Base-by-base conservation (phyloP, 495 filamentous ascomycete species). In the Pyrenula aspistea region DNA sequence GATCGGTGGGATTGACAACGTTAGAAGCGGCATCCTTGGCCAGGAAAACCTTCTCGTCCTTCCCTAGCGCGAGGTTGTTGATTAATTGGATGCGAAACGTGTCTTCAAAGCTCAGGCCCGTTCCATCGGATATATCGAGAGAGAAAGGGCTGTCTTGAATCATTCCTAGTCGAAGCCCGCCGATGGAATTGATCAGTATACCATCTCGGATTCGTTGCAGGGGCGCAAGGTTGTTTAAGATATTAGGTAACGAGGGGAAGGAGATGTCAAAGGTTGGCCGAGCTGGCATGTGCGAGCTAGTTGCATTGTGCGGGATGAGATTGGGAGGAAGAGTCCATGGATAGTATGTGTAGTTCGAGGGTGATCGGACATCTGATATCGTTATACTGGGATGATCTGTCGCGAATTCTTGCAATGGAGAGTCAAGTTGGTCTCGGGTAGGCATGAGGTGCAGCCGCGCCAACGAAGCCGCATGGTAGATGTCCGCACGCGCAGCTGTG, bases 391-490 rank as follows among this genome's bases (percentile, higher is more conserved):
- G 76, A 61, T 81, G 75, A 56, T 80, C 71, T 50, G 62, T 61
- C 31, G 72, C 76, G 63, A 75, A 69, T 56, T 78, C 72, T 54
- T 79, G 58, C 25, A 81, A 71, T 19, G 82, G 73, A 3, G 82
- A 82, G 56, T 79, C 75, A 42, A 75, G 60, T 23, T 64, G 67
- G 3, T 74, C 73, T 59, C 70, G 67, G 55, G 65, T 83, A 2
- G 85, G 87, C 57, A 90, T 81, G 23, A 85, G 73, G 65, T 96
- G 86, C 49, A 96, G 73, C 2, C 90, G 83, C 22, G 90, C 86
- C 56, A 98, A 77, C 55, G 83, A 87, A 11, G 93, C 88, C 2
- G 94, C 92, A 64, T 96, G 91, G 63, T 93, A 98, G 12, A 95
- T 73, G 63, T 97, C 90, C n/a, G 78, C 70, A 53, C 94, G 82